Evolutionary conservation across 805 yeast genomes (phyloP), one percentile per base, ranked within the genome.

Genomic region (Candida maltosa): DNA sequence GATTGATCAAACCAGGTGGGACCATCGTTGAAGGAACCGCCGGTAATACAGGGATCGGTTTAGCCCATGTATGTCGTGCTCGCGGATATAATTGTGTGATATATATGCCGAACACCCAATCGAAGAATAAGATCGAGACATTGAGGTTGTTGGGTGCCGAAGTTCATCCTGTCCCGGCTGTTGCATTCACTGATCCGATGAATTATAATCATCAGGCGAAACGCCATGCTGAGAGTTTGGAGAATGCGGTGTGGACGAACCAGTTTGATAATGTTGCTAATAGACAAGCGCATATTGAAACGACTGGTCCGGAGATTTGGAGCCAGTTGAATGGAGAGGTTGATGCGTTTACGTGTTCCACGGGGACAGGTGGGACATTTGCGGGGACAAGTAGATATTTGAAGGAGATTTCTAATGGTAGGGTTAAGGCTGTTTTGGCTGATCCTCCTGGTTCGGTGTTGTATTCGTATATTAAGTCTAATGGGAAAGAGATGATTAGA

Each of bases 291-390:
- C 96, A 87, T 54, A 79, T 86, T 40, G 87, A 83, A 48, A 79
- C 91, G 39, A 87, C 96, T 0, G 96, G 96, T 0, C 96, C 96
- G 4, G 96, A 87, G 56, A 87, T 87, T 47, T 84, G 93, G 88
- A 76, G 80, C 8, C 96, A 87, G 54, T 69, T 87, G 44, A 62
- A 80, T 40, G 94, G 93, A 9, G 65, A 78, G 47, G 78, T 87
- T 19, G 86, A 83, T 50, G 95, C 84, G 0, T 87, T 87, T 69
- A 85, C 95, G 6, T 87, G 95, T 54, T 78, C 94, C 10, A 83
- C 95, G 7, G 96, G 96, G 26, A 87, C 96, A 1, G 96, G 95
- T 26, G 96, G 96, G 20, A 85, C 96, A 2, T 78, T 85, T 59
- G 87, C 96, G 2, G 97, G 97, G 32, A 72, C 77, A 26, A 78